Evolutionary conservation across 352 stramenopile species (phyloP).

Genomic region (Blastocystis sp.): DNA sequence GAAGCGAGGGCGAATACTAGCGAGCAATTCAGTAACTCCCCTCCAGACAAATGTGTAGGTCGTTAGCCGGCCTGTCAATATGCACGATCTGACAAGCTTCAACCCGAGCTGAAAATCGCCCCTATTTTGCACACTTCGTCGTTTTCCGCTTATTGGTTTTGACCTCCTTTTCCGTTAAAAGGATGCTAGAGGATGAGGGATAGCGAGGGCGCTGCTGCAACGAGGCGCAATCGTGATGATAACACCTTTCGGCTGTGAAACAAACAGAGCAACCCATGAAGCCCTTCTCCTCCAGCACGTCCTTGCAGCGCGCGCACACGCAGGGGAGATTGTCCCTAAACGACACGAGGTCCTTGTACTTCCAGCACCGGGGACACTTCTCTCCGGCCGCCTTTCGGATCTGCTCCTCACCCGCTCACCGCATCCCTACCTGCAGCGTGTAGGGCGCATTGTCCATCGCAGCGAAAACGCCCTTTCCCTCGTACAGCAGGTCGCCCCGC

Average conservation of each 20-base stretch:
- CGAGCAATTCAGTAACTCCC: too few relatives aligned
- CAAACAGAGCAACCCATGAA: not conserved
- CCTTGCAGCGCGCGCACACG: not conserved
- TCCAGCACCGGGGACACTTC: conserved; percentile 62
- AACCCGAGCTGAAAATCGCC: too few relatives aligned
- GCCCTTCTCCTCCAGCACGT: not conserved
- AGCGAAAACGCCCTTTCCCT: not conserved
- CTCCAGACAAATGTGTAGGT: too few relatives aligned
- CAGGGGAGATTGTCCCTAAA: not conserved
- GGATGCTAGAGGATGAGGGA: too few relatives aligned
- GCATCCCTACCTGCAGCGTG: not conserved
- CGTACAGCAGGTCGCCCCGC: not conserved
- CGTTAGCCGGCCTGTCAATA: too few relatives aligned
- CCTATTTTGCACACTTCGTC: too few relatives aligned
- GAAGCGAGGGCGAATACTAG: too few relatives aligned
- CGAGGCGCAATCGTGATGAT: too few relatives aligned
- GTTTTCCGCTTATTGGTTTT: too few relatives aligned
- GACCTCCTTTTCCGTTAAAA: too few relatives aligned
- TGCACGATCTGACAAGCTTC: too few relatives aligned
- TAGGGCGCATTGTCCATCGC: not conserved
- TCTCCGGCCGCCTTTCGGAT: conserved; percentile 17
- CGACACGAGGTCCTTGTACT: conserved; percentile 24
- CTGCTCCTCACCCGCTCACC: not conserved
- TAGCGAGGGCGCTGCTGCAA: too few relatives aligned
- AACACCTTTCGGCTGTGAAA: not conserved